Percentiles rank a stretch among this genome's conserved stretches.
These are phyloP conservation scores for Bolboschoenoplectus hybrid DNA, from an alignment of 202 grass and related monocot species.

Conservation along the genomic window DNA sequence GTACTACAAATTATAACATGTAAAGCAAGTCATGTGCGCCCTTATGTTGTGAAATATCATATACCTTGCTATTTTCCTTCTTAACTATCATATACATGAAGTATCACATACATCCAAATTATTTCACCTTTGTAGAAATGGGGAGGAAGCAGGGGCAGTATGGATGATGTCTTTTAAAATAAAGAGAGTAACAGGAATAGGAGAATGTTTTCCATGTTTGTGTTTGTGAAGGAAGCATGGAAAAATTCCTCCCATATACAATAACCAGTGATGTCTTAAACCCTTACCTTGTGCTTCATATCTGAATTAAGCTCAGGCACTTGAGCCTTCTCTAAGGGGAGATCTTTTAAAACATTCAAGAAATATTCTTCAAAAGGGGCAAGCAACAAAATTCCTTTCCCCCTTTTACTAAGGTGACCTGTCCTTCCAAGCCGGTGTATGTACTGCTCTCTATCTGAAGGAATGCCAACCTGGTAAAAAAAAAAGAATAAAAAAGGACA, in stretches of 20 bases:
- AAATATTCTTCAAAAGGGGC: constrained; percentile 97
- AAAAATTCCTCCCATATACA: not conserved
- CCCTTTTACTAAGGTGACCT: constrained; percentile 71
- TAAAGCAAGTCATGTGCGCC: not conserved
- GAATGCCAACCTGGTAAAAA: constrained; percentile 73
- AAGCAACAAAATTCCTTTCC: constrained; percentile 76
- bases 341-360: constrained; percentile 79
- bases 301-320: constrained; percentile 58
- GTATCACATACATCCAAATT: not conserved
- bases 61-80: not conserved
- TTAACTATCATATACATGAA: not conserved
- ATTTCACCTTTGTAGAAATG: not conserved
- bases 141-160: not conserved
- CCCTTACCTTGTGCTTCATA: constrained; percentile 70
- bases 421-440: constrained; percentile 94
- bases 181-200: not conserved
- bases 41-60: not conserved
- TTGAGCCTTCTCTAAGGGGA: constrained; percentile 60
- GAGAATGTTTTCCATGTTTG: not conserved
- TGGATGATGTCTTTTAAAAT: not conserved
- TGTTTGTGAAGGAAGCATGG: not conserved
- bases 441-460: constrained; percentile 87
- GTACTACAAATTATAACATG: not conserved
- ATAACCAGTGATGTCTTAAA: constrained; percentile 26
- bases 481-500: not conserved